Evolutionary conservation across 352 stramenopile genomes (phyloP), one percentile per base, ranked within the genome.

Genomic region (Globisporangium perplexum): DNA sequence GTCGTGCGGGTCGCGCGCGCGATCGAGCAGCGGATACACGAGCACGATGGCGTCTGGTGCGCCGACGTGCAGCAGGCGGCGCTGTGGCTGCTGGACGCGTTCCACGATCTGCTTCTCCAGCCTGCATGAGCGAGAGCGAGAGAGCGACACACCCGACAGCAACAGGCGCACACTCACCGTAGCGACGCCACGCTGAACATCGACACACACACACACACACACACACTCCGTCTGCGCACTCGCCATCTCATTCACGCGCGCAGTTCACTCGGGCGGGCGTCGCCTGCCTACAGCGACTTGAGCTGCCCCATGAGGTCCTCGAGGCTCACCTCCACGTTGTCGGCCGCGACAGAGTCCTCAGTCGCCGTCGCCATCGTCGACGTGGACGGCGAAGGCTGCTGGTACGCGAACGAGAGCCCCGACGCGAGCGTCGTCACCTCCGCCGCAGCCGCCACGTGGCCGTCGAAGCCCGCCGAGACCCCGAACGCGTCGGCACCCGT

Each of bases 221-320:
- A 33, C 12, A 1, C 22, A 20, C 6, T n/a, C 22, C 23, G 3
- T 20, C n/a, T 4, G 18, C 5, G 23, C 23, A 7, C 22, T 49
- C 44, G 18, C 15, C 14, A 23, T 44, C 28, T 36, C 26, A 28
- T 50, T 22, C 15, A 47, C 22, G 14, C n/a, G 18, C 8, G 11
- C 23, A 22, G 18, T 28, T 22, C 30, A 11, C 12, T 14, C 7
- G 22, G 4, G 15, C 0, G 28, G 36, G 38, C 23, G 7, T 31
- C 24, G 14, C 20, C 57, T 79, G 86, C 26, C 59, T 81, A 86
- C 52, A 91, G 47, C 28, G 78, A 82, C 58, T 90, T 79, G 50
- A 92, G 68, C 63, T 92, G 82, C 14, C 69, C 72, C 82, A 92
- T 92, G 30, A 92, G 71, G 10, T 90, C 82, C 33, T 92, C 78